These are phyloP conservation scores for Monosporozyma unispora DNA, from an alignment of 805 yeast genomes.

Conservation along the genomic window DNA sequence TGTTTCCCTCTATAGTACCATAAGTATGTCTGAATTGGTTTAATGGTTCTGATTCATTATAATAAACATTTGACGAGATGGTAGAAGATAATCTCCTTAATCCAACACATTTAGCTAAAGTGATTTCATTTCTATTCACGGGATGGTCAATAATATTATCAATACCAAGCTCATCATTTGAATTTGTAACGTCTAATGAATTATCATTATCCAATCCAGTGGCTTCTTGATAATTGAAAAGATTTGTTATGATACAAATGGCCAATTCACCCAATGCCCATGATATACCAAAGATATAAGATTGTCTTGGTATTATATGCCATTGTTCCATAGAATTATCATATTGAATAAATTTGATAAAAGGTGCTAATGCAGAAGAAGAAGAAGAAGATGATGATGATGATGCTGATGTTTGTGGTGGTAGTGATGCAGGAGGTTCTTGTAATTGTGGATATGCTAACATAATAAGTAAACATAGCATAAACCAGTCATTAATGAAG, in stretches of 20 bases:
- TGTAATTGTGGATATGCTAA: slow-evolving; percentile 36
- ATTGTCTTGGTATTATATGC: slow-evolving; percentile 36
- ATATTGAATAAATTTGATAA: background rate
- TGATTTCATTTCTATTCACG: slow-evolving; percentile 24
- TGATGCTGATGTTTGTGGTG: no score
- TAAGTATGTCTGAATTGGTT: background rate
- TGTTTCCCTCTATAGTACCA: background rate
- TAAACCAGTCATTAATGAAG: slow-evolving; percentile 30
- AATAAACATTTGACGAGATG: slow-evolving; percentile 27
- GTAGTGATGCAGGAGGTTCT: slow-evolving; percentile 6
- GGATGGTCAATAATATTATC: background rate
- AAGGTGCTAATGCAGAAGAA: no score
- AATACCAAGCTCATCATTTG: background rate
- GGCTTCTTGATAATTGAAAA: slow-evolving; percentile 22
- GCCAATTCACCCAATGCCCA: slow-evolving; percentile 31
- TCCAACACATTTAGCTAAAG: slow-evolving; percentile 32
- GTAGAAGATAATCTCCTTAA: slow-evolving; percentile 30
- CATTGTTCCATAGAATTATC: slow-evolving; percentile 19
- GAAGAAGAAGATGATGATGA: no score
- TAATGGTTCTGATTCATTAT: background rate
- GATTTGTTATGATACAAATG: slow-evolving; percentile 19
- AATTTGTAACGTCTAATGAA: background rate
- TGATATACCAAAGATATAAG: slow-evolving; percentile 32
- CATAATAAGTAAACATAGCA: slow-evolving; percentile 29
- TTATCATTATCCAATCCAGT: background rate